These are phyloP conservation scores for Meyerozyma athensensis DNA, from an alignment of 1,139 yeast species.

Conservation along the genomic window DNA sequence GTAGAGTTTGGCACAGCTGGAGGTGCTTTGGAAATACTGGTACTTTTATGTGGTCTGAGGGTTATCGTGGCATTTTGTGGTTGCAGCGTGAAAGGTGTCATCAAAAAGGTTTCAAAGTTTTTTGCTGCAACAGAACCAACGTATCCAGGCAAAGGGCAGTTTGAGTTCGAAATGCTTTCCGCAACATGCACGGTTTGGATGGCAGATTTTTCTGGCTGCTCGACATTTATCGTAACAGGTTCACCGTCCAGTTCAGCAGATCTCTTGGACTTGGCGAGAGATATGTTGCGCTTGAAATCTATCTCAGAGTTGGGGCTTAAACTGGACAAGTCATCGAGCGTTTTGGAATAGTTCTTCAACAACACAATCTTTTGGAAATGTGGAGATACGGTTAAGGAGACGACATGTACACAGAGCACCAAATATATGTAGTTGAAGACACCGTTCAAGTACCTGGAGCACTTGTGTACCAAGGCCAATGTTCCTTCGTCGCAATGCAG, in stretches of 20 bases:
- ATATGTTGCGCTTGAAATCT: conserved; percentile 12
- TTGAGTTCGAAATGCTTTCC: background rate
- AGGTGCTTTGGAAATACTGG: conserved; percentile 13
- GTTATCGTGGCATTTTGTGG: conserved; percentile 1
- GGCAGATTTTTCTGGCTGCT: conserved; percentile 11
- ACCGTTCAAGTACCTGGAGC: conserved; percentile 13
- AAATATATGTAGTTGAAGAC: conserved; percentile 29
- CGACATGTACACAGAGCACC: conserved; percentile 38
- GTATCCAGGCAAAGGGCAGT: conserved; percentile 15
- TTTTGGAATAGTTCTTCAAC: conserved; percentile 23
- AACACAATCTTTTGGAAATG: conserved; percentile 24
- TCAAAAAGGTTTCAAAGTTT: conserved; percentile 53
- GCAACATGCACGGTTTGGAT: conserved; percentile 11
- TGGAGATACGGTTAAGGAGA: conserved; percentile 33
- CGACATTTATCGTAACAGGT: conserved; percentile 13
- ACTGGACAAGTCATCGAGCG: conserved; percentile 29
- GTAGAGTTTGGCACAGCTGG: conserved; percentile 19
- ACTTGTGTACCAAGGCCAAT: conserved; percentile 5
- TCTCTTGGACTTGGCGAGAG: conserved; percentile 6
- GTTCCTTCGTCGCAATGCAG: conserved; percentile 7
- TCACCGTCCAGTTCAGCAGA: conserved; percentile 2
- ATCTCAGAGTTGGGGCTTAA: conserved; percentile 22
- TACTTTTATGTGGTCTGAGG: conserved; percentile 4
- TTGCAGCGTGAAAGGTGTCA: conserved; percentile 33
- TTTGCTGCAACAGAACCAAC: conserved; percentile 43